These are phyloP conservation scores for Patellifolia procumbens DNA, from an alignment of 179 eudicot species.

Conservation along the genomic window DNA sequence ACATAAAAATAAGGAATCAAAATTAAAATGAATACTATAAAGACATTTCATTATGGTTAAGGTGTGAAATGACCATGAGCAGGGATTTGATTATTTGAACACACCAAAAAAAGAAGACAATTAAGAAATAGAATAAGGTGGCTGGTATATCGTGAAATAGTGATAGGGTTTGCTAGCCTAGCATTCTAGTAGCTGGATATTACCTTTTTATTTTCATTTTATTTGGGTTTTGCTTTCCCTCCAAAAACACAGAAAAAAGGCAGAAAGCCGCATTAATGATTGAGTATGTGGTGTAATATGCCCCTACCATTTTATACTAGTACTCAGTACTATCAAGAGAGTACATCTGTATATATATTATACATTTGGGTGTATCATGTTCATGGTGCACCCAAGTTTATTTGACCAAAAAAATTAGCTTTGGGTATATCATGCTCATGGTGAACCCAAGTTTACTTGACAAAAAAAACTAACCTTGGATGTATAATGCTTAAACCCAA, in stretches of 20 bases:
- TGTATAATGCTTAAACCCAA: too few relatives aligned
- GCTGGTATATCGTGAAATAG: not conserved
- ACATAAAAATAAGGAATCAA: not conserved
- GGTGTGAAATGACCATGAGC: not conserved
- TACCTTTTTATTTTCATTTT: too few relatives aligned
- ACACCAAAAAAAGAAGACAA: not conserved
- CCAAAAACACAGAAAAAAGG: conserved; percentile 2
- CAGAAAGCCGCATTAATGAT: too few relatives aligned
- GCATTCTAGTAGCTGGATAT: too few relatives aligned
- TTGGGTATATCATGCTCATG: too few relatives aligned
- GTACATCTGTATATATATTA: too few relatives aligned
- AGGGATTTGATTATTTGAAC: not conserved
- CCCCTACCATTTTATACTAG: conserved; percentile 6
- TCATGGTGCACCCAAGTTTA: too few relatives aligned
- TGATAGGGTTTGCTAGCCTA: not conserved
- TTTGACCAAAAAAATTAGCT: too few relatives aligned
- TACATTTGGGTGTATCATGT: too few relatives aligned
- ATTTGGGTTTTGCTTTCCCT: conserved; percentile 19
- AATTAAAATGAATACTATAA: not conserved
- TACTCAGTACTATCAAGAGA: too few relatives aligned
- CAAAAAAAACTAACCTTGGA: too few relatives aligned
- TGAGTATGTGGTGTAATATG: not conserved
- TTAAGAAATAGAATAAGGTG: not conserved
- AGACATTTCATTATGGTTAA: not conserved
- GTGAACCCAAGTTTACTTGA: too few relatives aligned